Conservation (phyloP, 1,139 yeast genomes). For the Candida sp. region DNA sequence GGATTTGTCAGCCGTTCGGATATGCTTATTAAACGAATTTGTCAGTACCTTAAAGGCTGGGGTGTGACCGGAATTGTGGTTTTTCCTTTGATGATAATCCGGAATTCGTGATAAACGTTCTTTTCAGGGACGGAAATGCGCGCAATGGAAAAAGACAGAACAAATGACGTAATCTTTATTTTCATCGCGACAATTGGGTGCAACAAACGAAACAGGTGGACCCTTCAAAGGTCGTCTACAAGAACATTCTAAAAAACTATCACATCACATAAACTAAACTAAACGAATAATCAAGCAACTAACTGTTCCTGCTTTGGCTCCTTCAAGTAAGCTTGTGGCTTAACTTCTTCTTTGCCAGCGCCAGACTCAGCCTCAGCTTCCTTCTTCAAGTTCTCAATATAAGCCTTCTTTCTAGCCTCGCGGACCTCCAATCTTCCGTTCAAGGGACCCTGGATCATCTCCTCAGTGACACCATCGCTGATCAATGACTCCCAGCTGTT, state of each 20-base stretch:
- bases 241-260: too few species aligned
- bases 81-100: not conserved
- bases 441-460: slow-evolving; percentile 45
- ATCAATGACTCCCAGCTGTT: slow-evolving; percentile 72
- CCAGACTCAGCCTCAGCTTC: not conserved
- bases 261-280: not conserved
- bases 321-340: not conserved
- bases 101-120: not conserved
- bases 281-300: not conserved
- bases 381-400: slow-evolving; percentile 17
- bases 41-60: not conserved
- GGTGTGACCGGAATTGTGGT: not conserved
- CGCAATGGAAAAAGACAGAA: not conserved
- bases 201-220: not conserved
- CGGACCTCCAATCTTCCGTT: slow-evolving; percentile 38
- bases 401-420: slow-evolving; percentile 31
- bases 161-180: not conserved
- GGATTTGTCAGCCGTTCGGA: not conserved
- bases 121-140: not conserved
- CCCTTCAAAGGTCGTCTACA: not conserved
- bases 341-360: not conserved
- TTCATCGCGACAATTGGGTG: not conserved
- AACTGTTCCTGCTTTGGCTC: not conserved
- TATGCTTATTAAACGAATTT: not conserved
- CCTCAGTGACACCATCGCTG: slow-evolving; percentile 58